Evolutionary conservation across 202 grass and related monocot species (phyloP), one percentile per base, ranked within the genome.

Genomic region (Schoenoplectus tabernaemontani): DNA sequence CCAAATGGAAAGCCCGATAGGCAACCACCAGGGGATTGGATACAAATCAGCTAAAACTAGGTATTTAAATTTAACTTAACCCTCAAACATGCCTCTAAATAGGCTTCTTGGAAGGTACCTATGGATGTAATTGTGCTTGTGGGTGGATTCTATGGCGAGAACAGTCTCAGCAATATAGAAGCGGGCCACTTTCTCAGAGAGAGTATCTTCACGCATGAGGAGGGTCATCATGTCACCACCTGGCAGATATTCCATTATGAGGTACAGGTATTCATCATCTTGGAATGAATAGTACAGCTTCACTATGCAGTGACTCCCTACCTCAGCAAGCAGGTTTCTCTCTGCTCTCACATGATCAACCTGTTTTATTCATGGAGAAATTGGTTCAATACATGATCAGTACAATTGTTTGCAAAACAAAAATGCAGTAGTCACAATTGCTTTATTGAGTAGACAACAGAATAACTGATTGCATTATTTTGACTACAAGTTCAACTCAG

Each of bases 261-360:
- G 91, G 59, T 98, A 98, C 67, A 98, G 88, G 70, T 85, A 95
- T 47, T 98, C 91, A 0, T 66, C 48, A 78, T 98, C 96, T 92
- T 98, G 96, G 56, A 98, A 98, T 86, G 96, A 98, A 84, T 92
- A 98, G 64, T 98, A 98, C 32, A 98, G 84, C 77, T 98, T 98
- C 82, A 98, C 86, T 83, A 95, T 98, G 79, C 86, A 98, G 70
- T 92, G 89, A 56, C 96, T 98, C 72, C 86, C 96, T 77, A 98
- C 96, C 87, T 98, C 96, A 76, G 96, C 96, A 59, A 98, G 82
- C 68, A 98, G 77, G 84, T 98, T 98, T 78, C 96, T 98, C 88
- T 98, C 96, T 65, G 96, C 96, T 90, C 88, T 98, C 82, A 98
- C 96, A 90, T 98, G 96, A 67, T 98, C 96, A 34, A 98, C 96